Percentiles rank a stretch among this genome's conserved stretches.
phyloP scores from a whole-genome alignment of 2,329 filamentous ascomycete genomes.

The Fusarium xylarioides region DNA sequence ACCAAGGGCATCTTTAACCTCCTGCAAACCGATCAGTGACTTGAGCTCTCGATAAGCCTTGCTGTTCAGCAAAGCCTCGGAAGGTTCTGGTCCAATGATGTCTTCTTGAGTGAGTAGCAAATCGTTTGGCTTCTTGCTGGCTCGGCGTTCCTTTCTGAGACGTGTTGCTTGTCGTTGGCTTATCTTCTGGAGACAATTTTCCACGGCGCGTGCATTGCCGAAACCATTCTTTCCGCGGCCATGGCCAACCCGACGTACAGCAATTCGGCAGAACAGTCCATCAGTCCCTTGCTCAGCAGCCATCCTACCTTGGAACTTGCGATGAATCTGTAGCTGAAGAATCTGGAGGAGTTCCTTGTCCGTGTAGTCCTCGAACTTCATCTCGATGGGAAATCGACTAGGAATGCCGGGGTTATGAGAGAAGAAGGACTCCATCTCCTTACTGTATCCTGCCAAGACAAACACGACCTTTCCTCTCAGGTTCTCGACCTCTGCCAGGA shows the following conservation, averaged over 20 bases:
- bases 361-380: constrained; percentile 75
- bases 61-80: constrained; percentile 59
- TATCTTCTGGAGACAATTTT: constrained; percentile 68
- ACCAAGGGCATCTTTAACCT: constrained; percentile 70
- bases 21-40: constrained; percentile 64
- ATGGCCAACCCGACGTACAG: constrained; percentile 67
- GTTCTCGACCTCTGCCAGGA: constrained; percentile 79
- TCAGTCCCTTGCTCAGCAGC: constrained; percentile 63
- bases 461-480: constrained; percentile 74
- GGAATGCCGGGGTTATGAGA: constrained; percentile 76
- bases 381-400: constrained; percentile 71
- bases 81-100: constrained; percentile 75
- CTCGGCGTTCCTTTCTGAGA: constrained; percentile 57
- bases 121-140: constrained; percentile 60
- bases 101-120: constrained; percentile 71
- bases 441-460: constrained; percentile 76
- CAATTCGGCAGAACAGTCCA: constrained; percentile 73
- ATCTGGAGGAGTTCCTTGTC: constrained; percentile 73
- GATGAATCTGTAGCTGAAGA: constrained; percentile 61
- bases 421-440: constrained; percentile 81
- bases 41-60: constrained; percentile 67
- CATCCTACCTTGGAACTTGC: constrained; percentile 65
- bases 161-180: constrained; percentile 66
- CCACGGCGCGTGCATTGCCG: constrained; percentile 75
- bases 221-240: constrained; percentile 73